Conservation (phyloP, 2,329 filamentous ascomycete genomes). For the Alternaria postmessia region DNA sequence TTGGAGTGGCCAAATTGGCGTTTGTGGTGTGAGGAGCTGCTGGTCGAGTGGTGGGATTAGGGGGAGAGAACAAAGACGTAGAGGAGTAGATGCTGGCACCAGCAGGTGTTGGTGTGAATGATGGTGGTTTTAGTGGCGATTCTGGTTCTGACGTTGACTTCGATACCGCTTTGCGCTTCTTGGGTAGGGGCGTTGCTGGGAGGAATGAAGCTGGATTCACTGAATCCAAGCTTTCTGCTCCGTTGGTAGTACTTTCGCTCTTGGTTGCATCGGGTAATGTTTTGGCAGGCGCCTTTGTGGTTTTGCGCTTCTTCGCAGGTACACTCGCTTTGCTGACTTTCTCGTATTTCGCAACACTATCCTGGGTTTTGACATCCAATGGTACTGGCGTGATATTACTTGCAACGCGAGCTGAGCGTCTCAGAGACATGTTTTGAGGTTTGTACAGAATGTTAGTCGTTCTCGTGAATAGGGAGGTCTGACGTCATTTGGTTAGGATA, state of each 20-base stretch:
- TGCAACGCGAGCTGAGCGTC: constrained; percentile 61
- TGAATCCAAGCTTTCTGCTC: constrained; percentile 4
- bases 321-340: constrained; percentile 19
- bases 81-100: constrained; percentile 56
- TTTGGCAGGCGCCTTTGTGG: constrained; percentile 12
- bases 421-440: constrained; percentile 57
- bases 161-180: constrained; percentile 32
- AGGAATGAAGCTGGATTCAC: constrained; percentile 24
- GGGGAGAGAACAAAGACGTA: constrained; percentile 31
- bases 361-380: constrained; percentile 24
- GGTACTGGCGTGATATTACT: constrained; percentile 32
- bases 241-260: constrained; percentile 1
- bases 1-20: constrained; percentile 74
- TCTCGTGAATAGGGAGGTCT: constrained; percentile 17
- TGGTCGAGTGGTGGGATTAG: constrained; percentile 64
- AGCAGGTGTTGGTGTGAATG: constrained; percentile 57
- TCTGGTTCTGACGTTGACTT: constrained; percentile 3
- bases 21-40: constrained; percentile 72
- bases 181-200: constrained; percentile 44
- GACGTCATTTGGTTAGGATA: constrained; percentile 30
- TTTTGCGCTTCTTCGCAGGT: constrained; percentile 39
- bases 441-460: not conserved
- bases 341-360: constrained; percentile 19
- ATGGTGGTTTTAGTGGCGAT: constrained; percentile 32
- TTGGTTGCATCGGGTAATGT: constrained; percentile 3